Evolutionary conservation across 2,329 filamentous ascomycete genomes (phyloP), one percentile per base, ranked within the genome.

Genomic region (Colletotrichum horii): DNA sequence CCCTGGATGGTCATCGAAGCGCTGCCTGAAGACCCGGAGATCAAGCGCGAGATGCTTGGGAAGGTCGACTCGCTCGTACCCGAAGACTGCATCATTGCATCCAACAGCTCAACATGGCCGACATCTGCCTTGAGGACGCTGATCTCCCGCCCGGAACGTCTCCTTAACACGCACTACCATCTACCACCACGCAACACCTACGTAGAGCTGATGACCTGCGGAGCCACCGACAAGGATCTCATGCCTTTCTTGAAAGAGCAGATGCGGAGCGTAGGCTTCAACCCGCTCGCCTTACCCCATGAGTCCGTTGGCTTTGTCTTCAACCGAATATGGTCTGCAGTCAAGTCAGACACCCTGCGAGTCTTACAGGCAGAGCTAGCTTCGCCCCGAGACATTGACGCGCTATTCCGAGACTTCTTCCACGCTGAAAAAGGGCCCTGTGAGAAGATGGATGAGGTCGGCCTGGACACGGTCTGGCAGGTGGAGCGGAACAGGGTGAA

Each of bases 121-220:
- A 82, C 81, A 1, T 76, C 79, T 4, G 81, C 83, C 26, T 80
- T 83, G 74, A 71, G 78, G 11, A 75, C 64, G 2, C 32, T 77
- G 0, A 75, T 83, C 16, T 61, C 67, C 7, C 70, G 79, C 64
- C 79, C 79, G 6, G 76, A 78, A 36, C 80, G 82, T 4, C 76
- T 84, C 19, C 76, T 83, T 32, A 84, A 83, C 78, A 82, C 80
- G 48, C 82, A 84, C 70, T 83, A 84, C 71, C 82, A 81, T 77
- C 81, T 83, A 64, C 83, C 83, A 26, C 83, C 82, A 16, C 70
- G 75, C 4, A 81, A 80, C 68, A 81, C 78, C 24, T 78, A 81
- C 77, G 82, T 84, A 14, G 82, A 84, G 78, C 76, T 84, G 15
- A 84, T 84, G 83, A 84, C 83, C 8, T 78, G 77, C 72, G 81